Evolutionary conservation across 139 green algal species (phyloP).

Genomic region (Chlorella ohadii): DNA sequence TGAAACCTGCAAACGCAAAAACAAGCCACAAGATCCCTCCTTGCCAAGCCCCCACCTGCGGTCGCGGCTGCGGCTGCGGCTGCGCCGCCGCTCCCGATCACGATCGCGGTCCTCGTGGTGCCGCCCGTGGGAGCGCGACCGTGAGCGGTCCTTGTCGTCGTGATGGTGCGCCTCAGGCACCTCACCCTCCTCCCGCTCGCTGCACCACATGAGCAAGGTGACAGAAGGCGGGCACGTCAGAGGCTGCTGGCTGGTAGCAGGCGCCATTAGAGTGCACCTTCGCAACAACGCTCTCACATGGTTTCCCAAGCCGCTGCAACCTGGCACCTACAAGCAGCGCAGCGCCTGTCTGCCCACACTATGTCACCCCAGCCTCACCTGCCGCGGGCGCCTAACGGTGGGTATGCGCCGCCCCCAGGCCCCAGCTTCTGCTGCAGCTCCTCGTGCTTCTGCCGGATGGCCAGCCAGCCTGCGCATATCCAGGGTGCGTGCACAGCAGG

Average conservation of each 20-base stretch:
- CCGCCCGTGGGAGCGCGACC: too few species aligned
- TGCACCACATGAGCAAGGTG: too few species aligned
- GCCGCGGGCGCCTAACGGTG: background rate
- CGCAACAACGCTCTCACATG: too few species aligned
- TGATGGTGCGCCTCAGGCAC: background rate
- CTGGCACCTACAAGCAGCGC: background rate
- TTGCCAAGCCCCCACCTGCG: background rate
- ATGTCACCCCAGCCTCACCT: background rate
- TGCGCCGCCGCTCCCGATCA: too few species aligned
- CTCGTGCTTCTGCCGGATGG: slow-evolving; percentile 75
- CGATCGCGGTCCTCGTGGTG: background rate
- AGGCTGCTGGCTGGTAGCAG: too few species aligned
- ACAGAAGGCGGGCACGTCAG: too few species aligned
- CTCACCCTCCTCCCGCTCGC: slow-evolving; percentile 20
- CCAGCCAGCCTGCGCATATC: background rate
- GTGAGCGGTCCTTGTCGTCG: too few species aligned
- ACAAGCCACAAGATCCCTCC: too few species aligned
- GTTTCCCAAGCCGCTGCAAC: background rate
- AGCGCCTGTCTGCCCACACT: background rate
- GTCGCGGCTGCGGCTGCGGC: slow-evolving; percentile 25
- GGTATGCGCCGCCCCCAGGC: slow-evolving; percentile 7
- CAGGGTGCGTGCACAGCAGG: background rate
- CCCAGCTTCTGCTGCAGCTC: slow-evolving; percentile 61
- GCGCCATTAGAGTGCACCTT: too few species aligned
- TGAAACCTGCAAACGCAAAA: too few species aligned